phyloP scores from a whole-genome alignment of 225 moss, liverwort and hornwort species.

The Takakia lepidozioides region DNA sequence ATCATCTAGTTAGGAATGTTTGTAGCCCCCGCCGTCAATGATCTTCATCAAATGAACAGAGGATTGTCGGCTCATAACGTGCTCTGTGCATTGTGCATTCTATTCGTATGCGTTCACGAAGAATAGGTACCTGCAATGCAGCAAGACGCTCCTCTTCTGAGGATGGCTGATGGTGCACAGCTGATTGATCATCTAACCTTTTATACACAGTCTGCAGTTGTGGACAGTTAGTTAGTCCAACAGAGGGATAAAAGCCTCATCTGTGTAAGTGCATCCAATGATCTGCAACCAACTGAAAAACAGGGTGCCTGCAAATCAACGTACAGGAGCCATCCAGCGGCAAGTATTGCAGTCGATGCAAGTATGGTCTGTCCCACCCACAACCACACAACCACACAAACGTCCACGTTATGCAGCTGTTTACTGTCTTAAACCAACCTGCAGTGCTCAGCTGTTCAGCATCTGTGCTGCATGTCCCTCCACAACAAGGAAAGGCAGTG shows the following conservation, averaged over 20 bases:
- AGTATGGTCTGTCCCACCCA: conserved; percentile 36
- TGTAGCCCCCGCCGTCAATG: too few relatives aligned
- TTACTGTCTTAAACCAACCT: neutral
- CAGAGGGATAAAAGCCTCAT: too few relatives aligned
- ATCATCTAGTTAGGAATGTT: too few relatives aligned
- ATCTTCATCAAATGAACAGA: too few relatives aligned
- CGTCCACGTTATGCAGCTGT: too few relatives aligned
- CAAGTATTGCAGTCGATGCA: conserved; percentile 94
- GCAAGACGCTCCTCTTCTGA: conserved; percentile 48
- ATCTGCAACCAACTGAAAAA: too few relatives aligned
- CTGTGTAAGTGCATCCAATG: too few relatives aligned
- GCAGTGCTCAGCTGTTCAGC: too few relatives aligned
- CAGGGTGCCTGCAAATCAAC: conserved; percentile 1
- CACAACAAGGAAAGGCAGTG: too few relatives aligned
- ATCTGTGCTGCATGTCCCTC: too few relatives aligned
- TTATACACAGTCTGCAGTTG: conserved; percentile 45
- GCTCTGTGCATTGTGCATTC: neutral
- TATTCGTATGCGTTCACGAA: neutral
- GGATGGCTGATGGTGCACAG: conserved; percentile 73
- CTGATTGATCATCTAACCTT: conserved; percentile 31
- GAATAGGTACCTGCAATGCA: conserved; percentile 44
- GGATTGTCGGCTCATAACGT: too few relatives aligned
- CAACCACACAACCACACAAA: neutral
- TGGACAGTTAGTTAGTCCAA: neutral
- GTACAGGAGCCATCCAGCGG: conserved; percentile 86